Evolutionary conservation across 805 yeast species (phyloP), one percentile per base, ranked within the genome.

Genomic region (Kluyveromyces wickerhamii): DNA sequence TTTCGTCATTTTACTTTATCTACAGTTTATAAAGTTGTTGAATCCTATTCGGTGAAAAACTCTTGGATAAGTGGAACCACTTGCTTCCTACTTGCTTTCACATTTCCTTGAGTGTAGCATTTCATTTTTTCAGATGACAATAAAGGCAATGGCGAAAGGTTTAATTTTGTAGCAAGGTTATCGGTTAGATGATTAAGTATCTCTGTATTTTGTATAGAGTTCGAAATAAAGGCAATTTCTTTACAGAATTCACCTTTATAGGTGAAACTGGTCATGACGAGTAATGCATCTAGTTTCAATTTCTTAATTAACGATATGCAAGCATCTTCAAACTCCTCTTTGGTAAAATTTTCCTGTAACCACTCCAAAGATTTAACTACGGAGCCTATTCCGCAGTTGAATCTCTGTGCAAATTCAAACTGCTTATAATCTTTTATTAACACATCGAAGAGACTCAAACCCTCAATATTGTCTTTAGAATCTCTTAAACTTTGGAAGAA

Each of bases 361-460:
- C 82, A 80, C 5, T 60, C 57, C 19, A 80, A 55, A 0, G 85
- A 66, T 52, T 73, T 78, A 2, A 80, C 83, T 7, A 79, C 60
- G 0, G 96, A 80, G 30, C 88, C 72, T 48, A 89, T 79, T 0
- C 97, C 97, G 9, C 86, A 65, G 4, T 43, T 56, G 3, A 56
- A 37, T 1, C 45, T 47, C 57, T 64, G 17, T 18, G 21, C 27
- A 29, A 66, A 65, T 4, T 51, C 57, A 62, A 80, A 87, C 48
- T 74, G 75, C 52, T 89, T 89, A 59, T 83, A 89, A 53, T 89
- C 98, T 55, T 87, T 88, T 29, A 78, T 63, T 25, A 92, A 61
- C 5, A 92, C 57, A 34, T 86, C 94, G 4, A 46, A 46, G 4
- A 76, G 55, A 1, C 72, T 48, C 23, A 92, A 63, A 0, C 85